Evolutionary conservation across 768 basidiomycete species (phyloP).

Genomic region (Calocybe cyanea): DNA sequence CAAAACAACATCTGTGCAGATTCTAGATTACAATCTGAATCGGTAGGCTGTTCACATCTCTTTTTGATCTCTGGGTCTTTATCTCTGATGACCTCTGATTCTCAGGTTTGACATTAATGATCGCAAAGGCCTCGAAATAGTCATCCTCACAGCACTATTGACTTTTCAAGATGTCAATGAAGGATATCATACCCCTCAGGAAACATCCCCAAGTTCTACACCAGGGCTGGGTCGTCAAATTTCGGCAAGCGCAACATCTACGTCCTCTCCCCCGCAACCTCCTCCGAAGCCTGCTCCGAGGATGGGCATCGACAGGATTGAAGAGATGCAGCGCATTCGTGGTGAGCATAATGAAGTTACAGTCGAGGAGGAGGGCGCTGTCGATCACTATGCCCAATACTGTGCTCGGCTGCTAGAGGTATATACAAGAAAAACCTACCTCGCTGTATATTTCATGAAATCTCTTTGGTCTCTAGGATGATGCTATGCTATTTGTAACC

Average conservation of each 20-base stretch:
- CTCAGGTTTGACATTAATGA: conserved; percentile 79
- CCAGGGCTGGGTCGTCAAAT: conserved; percentile 1
- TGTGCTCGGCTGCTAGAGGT: conserved; percentile 63
- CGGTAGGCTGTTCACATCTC: conserved; percentile 37
- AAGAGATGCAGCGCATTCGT: conserved; percentile 62
- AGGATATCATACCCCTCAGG: conserved; percentile 36
- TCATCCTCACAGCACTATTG: conserved; percentile 69
- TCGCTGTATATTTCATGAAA: conserved; percentile 1
- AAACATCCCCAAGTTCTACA: conserved; percentile 8
- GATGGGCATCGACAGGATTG: conserved; percentile 64
- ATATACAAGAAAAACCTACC: conserved; percentile 16
- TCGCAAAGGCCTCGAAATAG: conserved; percentile 81
- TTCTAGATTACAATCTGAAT: conserved; percentile 83
- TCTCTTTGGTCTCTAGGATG: conserved; percentile 44
- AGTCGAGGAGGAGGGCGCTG: conserved; percentile 59
- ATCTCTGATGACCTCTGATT: neutral
- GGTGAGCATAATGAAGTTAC: conserved; percentile 76
- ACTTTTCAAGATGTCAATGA: conserved; percentile 76
- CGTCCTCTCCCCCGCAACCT: conserved; percentile 32
- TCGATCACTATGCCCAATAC: conserved; percentile 68
- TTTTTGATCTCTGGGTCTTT: neutral
- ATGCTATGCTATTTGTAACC: conserved; percentile 77
- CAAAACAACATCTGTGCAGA: conserved; percentile 64
- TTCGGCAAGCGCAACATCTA: neutral
- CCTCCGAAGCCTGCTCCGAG: conserved; percentile 65